Base-by-base conservation (phyloP, 2,329 filamentous ascomycete species). In the Fusarium torulosum region DNA sequence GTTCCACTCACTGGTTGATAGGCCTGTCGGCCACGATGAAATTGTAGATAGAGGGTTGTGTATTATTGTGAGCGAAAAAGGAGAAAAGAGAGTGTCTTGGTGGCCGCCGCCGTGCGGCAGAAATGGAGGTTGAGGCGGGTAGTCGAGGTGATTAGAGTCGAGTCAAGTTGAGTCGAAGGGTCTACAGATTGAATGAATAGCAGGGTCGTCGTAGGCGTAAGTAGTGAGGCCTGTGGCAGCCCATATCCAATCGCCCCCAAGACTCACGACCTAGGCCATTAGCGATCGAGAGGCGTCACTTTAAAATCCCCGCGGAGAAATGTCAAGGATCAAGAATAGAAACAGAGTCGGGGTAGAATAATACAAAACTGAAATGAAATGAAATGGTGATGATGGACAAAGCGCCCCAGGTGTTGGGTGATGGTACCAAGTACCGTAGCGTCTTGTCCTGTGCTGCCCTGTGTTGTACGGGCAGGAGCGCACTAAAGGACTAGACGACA, bases 221-320 rank as follows among this genome's bases (percentile, higher is more conserved):
- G 72, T 70, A 72, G 73, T 70, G 71, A 76, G 72, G 73, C 73
- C 77, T 75, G 70, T 69, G 72, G 69, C 72, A 77, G 77, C 76
- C 75, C 78, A 77, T 73, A 69, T 77, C 75, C 78, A 79, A 79
- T 79, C 78, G 78, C 76, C 75, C 53, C 70, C 74, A 68, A 73
- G 55, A 69, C 66, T 76, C 72, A 71, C 71, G 69, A 71, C 69
- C 70, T 74, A 77, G 71, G 75, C 77, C 77, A 79, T 78, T 73
- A 75, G 76, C 70, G 63, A 59, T 29, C 46, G 41, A 59, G 35
- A 68, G 27, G 50, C 42, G 58, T 50, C 41, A 27, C 21, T 54
- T 51, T 37, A 54, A 52, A 52, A 33, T 53, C 63, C 51, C 59
- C 53, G 57, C 38, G 47, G 35, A 59, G 27, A 53, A 53, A 44